Evolutionary conservation across 148 eudicot genomes (phyloP).

Genomic region (Nepenthes gracilis): DNA sequence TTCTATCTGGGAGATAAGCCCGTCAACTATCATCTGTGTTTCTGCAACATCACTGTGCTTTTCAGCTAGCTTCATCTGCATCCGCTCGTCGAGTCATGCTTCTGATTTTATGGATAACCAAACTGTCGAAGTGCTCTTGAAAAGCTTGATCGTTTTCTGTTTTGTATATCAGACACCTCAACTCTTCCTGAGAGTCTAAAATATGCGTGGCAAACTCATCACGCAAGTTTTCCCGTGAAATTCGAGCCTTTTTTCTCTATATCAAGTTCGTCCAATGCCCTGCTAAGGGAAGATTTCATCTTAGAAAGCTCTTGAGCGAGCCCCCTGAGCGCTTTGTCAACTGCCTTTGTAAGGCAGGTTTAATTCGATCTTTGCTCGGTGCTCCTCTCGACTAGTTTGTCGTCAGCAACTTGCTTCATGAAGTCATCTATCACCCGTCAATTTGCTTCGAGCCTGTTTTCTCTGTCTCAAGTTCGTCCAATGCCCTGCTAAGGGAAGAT

Average conservation of each 20-base stretch:
- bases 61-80: slow-evolving; percentile 45
- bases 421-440: slow-evolving; percentile 39
- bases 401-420: slow-evolving; percentile 33
- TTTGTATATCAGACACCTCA: slow-evolving; percentile 40
- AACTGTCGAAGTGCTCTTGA: slow-evolving; percentile 39
- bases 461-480: slow-evolving; percentile 57
- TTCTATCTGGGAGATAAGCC: slow-evolving; percentile 65
- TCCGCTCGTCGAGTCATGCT: slow-evolving; percentile 90
- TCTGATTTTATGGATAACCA: slow-evolving; percentile 75
- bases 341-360: slow-evolving; percentile 39
- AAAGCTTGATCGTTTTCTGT: slow-evolving; percentile 28
- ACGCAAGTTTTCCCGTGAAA: slow-evolving; percentile 62
- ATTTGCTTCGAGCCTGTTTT: slow-evolving; percentile 35
- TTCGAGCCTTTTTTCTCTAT: slow-evolving; percentile 56
- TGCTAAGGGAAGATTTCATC: slow-evolving; percentile 38
- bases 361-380: slow-evolving; percentile 42
- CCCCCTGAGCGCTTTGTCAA: slow-evolving; percentile 61
- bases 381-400: slow-evolving; percentile 23
- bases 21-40: slow-evolving; percentile 41
- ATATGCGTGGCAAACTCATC: slow-evolving; percentile 83
- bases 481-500: slow-evolving; percentile 35
- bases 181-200: slow-evolving; percentile 64
- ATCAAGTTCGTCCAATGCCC: slow-evolving; percentile 50
- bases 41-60: slow-evolving; percentile 17
- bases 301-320: slow-evolving; percentile 56